Conservation (phyloP, 345 rosid genomes). For the Hibiscus trionum region DNA sequence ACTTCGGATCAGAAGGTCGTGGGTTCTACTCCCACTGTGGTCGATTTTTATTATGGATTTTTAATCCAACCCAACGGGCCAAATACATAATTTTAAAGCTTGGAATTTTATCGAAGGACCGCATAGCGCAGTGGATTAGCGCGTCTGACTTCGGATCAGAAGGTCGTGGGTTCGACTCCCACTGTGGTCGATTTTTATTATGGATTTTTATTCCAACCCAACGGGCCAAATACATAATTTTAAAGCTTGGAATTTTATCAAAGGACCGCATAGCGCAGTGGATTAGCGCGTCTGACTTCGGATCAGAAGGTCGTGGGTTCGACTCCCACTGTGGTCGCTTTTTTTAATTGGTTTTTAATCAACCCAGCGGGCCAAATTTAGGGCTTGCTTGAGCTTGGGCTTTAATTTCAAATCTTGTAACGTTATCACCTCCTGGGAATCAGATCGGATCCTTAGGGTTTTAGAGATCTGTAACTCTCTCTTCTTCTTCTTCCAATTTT, state of each 20-base stretch:
- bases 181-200: neutral
- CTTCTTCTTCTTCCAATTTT: neutral
- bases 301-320: neutral
- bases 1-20: neutral
- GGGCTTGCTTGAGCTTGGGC: neutral
- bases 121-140: constrained; percentile 99
- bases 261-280: constrained; percentile 90
- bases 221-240: neutral
- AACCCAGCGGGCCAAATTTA: neutral
- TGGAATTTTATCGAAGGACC: constrained; percentile 14
- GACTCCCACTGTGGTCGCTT: neutral
- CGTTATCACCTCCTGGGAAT: neutral
- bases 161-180: neutral
- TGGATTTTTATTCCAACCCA: neutral
- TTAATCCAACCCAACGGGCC: neutral
- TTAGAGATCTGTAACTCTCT: neutral
- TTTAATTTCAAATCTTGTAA: neutral
- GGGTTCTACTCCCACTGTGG: neutral
- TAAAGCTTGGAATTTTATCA: no score
- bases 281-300: constrained; percentile 57
- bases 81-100: no score
- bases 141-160: constrained; percentile 21
- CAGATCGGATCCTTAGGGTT: neutral
- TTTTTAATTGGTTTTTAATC: neutral
- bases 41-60: neutral